Conservation (phyloP, 345 rosid species). For the Hevea brasiliensis region DNA sequence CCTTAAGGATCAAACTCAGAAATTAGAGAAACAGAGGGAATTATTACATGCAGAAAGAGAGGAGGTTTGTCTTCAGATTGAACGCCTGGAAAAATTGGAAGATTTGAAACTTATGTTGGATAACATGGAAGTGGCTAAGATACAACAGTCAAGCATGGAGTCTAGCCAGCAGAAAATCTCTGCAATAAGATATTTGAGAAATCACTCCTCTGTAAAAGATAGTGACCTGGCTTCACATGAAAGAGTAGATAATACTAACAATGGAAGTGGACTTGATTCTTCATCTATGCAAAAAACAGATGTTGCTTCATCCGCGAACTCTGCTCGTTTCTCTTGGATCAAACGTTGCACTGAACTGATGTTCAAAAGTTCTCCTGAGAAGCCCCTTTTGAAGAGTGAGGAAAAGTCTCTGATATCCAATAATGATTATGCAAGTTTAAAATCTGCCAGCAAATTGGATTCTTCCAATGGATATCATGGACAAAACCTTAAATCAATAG, state of each 20-base stretch:
- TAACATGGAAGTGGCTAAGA: conserved; percentile 59
- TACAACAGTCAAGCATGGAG: conserved; percentile 63
- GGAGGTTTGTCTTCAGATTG: conserved; percentile 62
- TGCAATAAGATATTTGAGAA: conserved; percentile 42
- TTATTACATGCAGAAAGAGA: conserved; percentile 71
- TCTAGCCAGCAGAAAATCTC: conserved; percentile 57
- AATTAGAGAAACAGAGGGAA: conserved; percentile 80
- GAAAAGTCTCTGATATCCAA: conserved; percentile 32
- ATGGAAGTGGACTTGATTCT: conserved; percentile 44
- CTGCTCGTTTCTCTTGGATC: conserved; percentile 77
- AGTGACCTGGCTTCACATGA: conserved; percentile 35
- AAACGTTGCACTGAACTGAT: conserved; percentile 61
- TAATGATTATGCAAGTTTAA: conserved; percentile 27
- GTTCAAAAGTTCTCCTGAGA: conserved; percentile 63
- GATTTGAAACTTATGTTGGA: conserved; percentile 74
- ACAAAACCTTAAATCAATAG: conserved; percentile 18
- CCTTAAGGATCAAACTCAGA: conserved; percentile 70
- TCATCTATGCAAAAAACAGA: conserved; percentile 33
- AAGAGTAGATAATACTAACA: conserved; percentile 30
- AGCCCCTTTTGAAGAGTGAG: conserved; percentile 28
- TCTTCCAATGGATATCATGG: conserved; percentile 22
- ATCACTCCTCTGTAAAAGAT: conserved; percentile 39
- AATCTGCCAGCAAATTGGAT: conserved; percentile 23
- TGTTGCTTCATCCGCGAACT: conserved; percentile 38
- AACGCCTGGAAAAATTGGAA: conserved; percentile 69